Evolutionary conservation across 805 yeast genomes (phyloP), one percentile per base, ranked within the genome.

Genomic region (Nakazawaea laoshanensis): DNA sequence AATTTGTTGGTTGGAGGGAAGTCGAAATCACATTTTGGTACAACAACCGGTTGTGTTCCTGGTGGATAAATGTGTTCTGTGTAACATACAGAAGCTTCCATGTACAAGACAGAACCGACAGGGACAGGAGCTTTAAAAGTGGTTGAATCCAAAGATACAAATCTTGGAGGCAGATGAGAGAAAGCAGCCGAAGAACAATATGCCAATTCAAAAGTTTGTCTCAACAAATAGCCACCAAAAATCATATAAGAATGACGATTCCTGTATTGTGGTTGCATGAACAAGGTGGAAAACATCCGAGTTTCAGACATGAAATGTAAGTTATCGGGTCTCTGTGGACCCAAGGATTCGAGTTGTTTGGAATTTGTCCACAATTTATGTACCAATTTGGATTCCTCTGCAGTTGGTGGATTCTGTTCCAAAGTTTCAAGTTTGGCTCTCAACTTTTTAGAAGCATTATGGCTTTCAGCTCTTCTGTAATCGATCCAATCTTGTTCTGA

Each of bases 191-290:
- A 86, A 12, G 89, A 75, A 57, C 95, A 86, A 52, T 87, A 88
- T 1, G 95, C 96, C 48, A 88, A 70, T 54, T 88, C 97, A 53
- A 88, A 88, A 2, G 95, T 76, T 58, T 87, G 95, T 55, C 96
- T 75, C 65, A 88, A 70, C 49, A 88, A 62, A 49, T 88, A 88
- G 19, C 97, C 97, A 46, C 97, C 97, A 55, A 88, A 88, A 29
- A 88, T 84, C 85, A 87, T 86, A 58, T 81, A 85, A 3, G 94
- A 82, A 53, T 88, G 95, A 53, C 95, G 74, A 63, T 88, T 88
- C 59, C 96, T 74, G 61, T 87, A 88, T 61, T 88, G 96, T 2
- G 96, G 96, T 58, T 88, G 96, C 89, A 88, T 89, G 57, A 87
- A 77, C 48, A 79, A 70, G 5, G 95, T 84, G 8, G 94, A 81